Conservation (phyloP, 75 land plant species). For the Larix kaempferi region DNA sequence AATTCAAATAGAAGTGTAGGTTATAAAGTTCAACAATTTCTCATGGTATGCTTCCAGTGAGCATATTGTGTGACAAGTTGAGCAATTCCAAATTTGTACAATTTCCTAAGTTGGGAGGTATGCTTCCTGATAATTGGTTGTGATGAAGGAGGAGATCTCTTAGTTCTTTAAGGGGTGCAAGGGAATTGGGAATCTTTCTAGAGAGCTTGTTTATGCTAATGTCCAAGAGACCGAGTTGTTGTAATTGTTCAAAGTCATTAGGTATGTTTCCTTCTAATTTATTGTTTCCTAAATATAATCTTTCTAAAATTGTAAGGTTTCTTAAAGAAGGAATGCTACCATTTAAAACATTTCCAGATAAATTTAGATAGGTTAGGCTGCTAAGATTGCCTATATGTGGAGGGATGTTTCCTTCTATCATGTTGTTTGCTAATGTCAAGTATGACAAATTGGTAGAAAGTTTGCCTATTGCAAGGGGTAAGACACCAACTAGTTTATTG, state of each 20-base stretch:
- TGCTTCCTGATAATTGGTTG: slow-evolving; percentile 18
- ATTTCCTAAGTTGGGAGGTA: slow-evolving; percentile 22
- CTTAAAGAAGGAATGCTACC: slow-evolving; percentile 29
- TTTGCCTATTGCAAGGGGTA: slow-evolving; percentile 11
- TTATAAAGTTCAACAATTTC: no score
- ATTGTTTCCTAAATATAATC: slow-evolving; percentile 24
- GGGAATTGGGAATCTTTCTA: slow-evolving; percentile 21
- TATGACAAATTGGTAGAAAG: slow-evolving; percentile 4
- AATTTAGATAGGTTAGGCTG: slow-evolving; percentile 13
- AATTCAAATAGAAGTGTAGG: no score
- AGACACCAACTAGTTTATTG: slow-evolving; percentile 13
- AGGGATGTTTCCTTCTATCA: slow-evolving; percentile 27
- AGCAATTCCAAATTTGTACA: slow-evolving; percentile 7
- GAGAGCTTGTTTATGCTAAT: slow-evolving; percentile 18
- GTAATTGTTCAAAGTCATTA: slow-evolving; percentile 39
- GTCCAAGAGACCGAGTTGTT: slow-evolving; percentile 17
- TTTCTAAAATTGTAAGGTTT: slow-evolving; percentile 19
- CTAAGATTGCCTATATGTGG: slow-evolving; percentile 20
- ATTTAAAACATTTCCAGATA: slow-evolving; percentile 28
- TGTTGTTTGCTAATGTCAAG: slow-evolving; percentile 12
- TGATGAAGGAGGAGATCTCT: slow-evolving; percentile 16
- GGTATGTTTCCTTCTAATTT: slow-evolving; percentile 45
- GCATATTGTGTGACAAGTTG: slow-evolving; percentile 15
- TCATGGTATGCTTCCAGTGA: no score
- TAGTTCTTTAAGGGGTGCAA: slow-evolving; percentile 15